Evolutionary conservation across 2,329 filamentous ascomycete genomes (phyloP).

Genomic region (Fusarium cyanostomum): DNA sequence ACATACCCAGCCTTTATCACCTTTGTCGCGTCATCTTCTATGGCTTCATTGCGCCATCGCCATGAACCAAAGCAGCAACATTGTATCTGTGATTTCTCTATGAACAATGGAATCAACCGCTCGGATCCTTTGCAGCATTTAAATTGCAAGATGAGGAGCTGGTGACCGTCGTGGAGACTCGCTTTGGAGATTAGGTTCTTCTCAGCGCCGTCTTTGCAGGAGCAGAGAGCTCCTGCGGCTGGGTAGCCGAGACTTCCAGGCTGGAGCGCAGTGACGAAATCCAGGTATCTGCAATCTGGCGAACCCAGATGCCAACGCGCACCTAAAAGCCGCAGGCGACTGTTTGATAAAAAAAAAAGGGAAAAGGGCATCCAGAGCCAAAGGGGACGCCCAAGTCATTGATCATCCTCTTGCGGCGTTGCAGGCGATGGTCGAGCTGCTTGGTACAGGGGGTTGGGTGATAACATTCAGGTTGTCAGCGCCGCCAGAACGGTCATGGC

Average conservation of each 20-base stretch:
- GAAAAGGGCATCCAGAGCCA: conserved; percentile 37
- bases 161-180: conserved; percentile 39
- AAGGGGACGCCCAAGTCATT: conserved; percentile 29
- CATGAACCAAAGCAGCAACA: conserved; percentile 41
- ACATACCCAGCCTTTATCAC: conserved; percentile 27
- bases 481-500: conserved; percentile 26
- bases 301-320: conserved; percentile 34
- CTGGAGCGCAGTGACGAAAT: conserved; percentile 29
- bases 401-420: conserved; percentile 33
- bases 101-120: conserved; percentile 41
- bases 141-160: conserved; percentile 43
- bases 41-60: conserved; percentile 26
- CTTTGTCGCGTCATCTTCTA: conserved; percentile 39
- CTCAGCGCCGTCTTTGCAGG: conserved; percentile 33
- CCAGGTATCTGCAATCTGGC: conserved; percentile 38
- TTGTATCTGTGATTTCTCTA: conserved; percentile 46
- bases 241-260: conserved; percentile 29
- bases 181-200: conserved; percentile 37
- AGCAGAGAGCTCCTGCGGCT: conserved; percentile 33
- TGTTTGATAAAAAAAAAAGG: conserved; percentile 18
- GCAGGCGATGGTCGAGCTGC: conserved; percentile 24
- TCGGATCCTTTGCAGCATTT: conserved; percentile 40
- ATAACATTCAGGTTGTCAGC: conserved; percentile 28
- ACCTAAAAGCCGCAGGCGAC: conserved; percentile 37
- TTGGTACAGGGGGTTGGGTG: conserved; percentile 38